Base-by-base conservation (phyloP, 768 basidiomycete species). In the Tricholoma saponaceum region DNA sequence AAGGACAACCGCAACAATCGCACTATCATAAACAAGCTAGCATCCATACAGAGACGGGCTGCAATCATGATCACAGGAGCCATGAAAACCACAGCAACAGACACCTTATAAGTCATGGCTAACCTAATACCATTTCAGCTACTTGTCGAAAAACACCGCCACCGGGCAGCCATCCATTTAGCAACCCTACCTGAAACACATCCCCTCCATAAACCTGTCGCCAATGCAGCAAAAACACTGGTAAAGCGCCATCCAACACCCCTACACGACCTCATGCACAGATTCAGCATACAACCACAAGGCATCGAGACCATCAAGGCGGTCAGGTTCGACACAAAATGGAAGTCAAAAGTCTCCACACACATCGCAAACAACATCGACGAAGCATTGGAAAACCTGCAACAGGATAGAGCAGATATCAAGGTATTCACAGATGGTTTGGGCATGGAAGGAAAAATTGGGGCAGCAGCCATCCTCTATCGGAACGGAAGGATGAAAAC, bases 41-140 rank as follows among this genome's bases (percentile, higher is more conserved):
- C 32, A 7, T 60, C 35, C 18, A 44, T 64, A 4, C 67, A 69
- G 44, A 26, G 63, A 18, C 56, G 51, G 16, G 67, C 65, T 22
- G 51, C 58, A 1, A 14, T 68, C 7, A 61, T 61, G 4, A 66
- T 68, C 20, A 66, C 59, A 16, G 69, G 69, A 39, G 65, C 56
- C 18, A 25, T 70, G 26, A 28, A 52, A 23, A 58, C 64, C 1
- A 61, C 66, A 32, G 56, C 65, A 2, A 62, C 51, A 0, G 62
- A 68, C 61, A 18, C 52, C 0, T 55, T 66, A 1, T 62, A 69
- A n/a, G 30, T 59, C 2, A 62, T 67, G 41, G 64, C 66, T 1
- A 52, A 53, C 26, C 3, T 58, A 16, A 51, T 22, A 1, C 57
- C 57, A 9, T 30, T 58, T 8, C 8, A 52, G 4, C 25, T 57